Percentiles rank a stretch among this genome's conserved stretches.
Conservation (phyloP, 257 asterid genomes). For the Solanum appendiculatum region DNA sequence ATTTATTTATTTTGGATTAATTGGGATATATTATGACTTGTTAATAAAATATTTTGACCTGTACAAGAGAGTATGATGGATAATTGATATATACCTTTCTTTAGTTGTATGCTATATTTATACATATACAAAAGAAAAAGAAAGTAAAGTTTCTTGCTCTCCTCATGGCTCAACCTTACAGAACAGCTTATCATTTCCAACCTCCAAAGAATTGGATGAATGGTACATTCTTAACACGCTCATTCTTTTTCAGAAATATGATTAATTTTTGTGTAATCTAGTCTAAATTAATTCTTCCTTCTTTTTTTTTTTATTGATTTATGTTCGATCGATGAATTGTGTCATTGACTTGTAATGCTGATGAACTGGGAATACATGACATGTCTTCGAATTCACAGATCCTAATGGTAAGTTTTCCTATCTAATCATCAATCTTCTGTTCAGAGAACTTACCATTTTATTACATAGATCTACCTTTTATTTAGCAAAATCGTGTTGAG, state of each 20-base stretch:
- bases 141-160: background rate
- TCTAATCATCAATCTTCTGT: background rate
- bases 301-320: background rate
- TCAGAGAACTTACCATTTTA: background rate
- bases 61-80: background rate
- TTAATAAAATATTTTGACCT: background rate
- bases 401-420: constrained; percentile 45
- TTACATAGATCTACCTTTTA: too few species aligned
- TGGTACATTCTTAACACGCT: background rate
- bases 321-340: background rate
- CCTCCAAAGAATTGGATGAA: constrained; percentile 32
- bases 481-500: background rate
- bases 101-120: background rate
- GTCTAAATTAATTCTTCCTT: background rate
- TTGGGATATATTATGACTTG: background rate
- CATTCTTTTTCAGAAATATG: background rate
- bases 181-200: constrained; percentile 29
- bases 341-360: background rate
- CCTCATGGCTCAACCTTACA: constrained; percentile 2
- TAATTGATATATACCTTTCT: background rate
- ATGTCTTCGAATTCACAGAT: constrained; percentile 21
- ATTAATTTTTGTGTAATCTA: background rate
- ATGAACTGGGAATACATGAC: background rate
- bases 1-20: background rate
- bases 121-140: background rate